Base-by-base conservation (phyloP, 768 basidiomycete species). In the Naganishia onofrii region DNA sequence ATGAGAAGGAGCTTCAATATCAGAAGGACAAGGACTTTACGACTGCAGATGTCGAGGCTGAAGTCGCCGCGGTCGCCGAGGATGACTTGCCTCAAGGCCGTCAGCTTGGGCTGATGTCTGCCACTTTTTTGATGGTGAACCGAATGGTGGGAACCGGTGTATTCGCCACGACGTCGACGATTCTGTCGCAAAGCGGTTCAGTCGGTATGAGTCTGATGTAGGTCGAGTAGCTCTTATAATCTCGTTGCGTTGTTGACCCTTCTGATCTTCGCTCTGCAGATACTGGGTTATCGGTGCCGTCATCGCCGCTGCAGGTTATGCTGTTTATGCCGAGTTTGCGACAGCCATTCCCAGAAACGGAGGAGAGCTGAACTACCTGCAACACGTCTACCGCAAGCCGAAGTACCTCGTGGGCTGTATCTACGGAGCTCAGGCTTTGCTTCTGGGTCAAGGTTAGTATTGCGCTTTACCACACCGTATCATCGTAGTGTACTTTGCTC, bases 241-340 rank as follows among this genome's bases (percentile, higher is more conserved):
- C 21, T 23, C 28, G 8, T 56, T 17, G 21, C n/a, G 51, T 72
- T 19, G 60, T 69, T 51, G 60, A 63, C 38, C 36, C 6, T n/a
- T 44, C 26, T 9, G 26, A 28, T n/a, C n/a, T 23, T 26, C n/a
- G 23, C 56, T 55, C 26, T 58, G 52, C 15, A 54, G 70, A 52
- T 68, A 58, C 57, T 76, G 76, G 76, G 42, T 57, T 48, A 15
- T 34, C 15, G 28, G 46, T 17, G n/a, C 54, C 10, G 28, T 58
- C 8, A 76, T 76, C 32, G 76, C 70, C 0, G 60, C 21, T 2
- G 66, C 76, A 0, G 29, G 63, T 0, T 52, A 87, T 9, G 65
- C 67, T 19, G 76, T 76, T 7, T 76, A 74, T 34, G 54, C 70
- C 12, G 60, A 57, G 17, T 70, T 73, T 52, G 73, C 68, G 0